Evolutionary conservation across 2,329 filamentous ascomycete species (phyloP).

Genomic region (Coniochaeta sp.): DNA sequence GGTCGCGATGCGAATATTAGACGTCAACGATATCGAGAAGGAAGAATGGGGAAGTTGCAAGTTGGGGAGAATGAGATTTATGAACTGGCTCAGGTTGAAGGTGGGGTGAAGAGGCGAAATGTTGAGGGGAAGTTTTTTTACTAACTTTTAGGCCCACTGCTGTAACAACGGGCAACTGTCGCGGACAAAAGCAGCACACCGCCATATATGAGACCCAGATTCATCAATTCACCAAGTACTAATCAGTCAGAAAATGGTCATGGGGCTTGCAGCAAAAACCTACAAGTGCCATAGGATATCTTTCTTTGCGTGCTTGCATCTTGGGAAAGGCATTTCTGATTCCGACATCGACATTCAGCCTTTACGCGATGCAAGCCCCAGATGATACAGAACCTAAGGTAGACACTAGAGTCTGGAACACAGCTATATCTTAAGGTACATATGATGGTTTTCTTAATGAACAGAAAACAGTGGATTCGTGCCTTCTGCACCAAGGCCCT

Average conservation of each 20-base stretch:
- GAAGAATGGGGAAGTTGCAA: background rate
- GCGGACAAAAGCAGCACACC: background rate
- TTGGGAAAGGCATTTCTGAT: too few relatives aligned
- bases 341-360: too few relatives aligned
- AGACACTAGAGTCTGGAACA: too few relatives aligned
- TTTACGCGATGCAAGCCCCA: too few relatives aligned
- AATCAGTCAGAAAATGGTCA: background rate
- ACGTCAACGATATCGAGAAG: background rate
- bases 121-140: conserved; percentile 1
- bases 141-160: background rate
- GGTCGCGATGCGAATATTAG: background rate
- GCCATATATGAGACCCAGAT: background rate
- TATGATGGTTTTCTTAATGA: too few relatives aligned
- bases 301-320: too few relatives aligned
- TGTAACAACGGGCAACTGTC: background rate
- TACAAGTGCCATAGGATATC: too few relatives aligned
- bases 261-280: too few relatives aligned
- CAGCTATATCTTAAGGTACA: too few relatives aligned
- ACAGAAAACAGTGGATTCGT: too few relatives aligned
- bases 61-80: background rate
- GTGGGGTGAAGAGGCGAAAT: conserved; percentile 3
- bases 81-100: background rate
- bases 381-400: too few relatives aligned
- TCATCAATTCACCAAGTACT: background rate
- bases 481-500: too few relatives aligned